Percentiles rank a stretch among this genome's conserved stretches.
phyloP scores from a whole-genome alignment of 495 filamentous ascomycete species.

The Penicillium silybi region DNA sequence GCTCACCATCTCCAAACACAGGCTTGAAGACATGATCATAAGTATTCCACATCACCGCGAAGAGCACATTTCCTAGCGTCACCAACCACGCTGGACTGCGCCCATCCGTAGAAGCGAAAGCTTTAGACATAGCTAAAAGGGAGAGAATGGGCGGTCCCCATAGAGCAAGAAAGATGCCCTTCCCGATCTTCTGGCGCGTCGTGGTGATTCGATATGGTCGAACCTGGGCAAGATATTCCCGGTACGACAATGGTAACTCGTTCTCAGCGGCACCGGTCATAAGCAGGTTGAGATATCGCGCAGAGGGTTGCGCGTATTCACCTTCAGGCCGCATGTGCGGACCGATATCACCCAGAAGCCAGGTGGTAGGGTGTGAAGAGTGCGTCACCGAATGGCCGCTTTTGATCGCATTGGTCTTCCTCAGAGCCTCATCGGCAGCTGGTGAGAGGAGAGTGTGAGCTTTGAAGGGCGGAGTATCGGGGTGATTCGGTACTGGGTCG shows the following conservation, averaged over 20 bases:
- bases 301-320: slow-evolving; percentile 73
- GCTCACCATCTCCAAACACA: slow-evolving; percentile 86
- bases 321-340: slow-evolving; percentile 53
- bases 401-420: neutral
- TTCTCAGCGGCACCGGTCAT: slow-evolving; percentile 73
- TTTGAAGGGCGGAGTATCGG: slow-evolving; percentile 42
- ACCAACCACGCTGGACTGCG: slow-evolving; percentile 63
- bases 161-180: slow-evolving; percentile 51
- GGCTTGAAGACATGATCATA: slow-evolving; percentile 68
- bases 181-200: slow-evolving; percentile 60
- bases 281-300: slow-evolving; percentile 76
- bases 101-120: slow-evolving; percentile 61
- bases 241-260: slow-evolving; percentile 69
- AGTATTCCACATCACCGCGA: slow-evolving; percentile 59
- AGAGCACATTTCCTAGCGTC: slow-evolving; percentile 40
- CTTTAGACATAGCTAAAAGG: slow-evolving; percentile 41
- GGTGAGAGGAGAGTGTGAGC: slow-evolving; percentile 61
- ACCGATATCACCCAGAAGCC: slow-evolving; percentile 6
- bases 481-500: slow-evolving; percentile 37
- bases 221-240: slow-evolving; percentile 60
- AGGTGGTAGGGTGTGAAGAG: neutral
- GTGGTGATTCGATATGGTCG: slow-evolving; percentile 67
- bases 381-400: neutral
- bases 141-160: slow-evolving; percentile 58
- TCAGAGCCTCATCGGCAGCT: slow-evolving; percentile 13